Evolutionary conservation across 345 rosid species (phyloP).

Genomic region (Ceriops decandra): DNA sequence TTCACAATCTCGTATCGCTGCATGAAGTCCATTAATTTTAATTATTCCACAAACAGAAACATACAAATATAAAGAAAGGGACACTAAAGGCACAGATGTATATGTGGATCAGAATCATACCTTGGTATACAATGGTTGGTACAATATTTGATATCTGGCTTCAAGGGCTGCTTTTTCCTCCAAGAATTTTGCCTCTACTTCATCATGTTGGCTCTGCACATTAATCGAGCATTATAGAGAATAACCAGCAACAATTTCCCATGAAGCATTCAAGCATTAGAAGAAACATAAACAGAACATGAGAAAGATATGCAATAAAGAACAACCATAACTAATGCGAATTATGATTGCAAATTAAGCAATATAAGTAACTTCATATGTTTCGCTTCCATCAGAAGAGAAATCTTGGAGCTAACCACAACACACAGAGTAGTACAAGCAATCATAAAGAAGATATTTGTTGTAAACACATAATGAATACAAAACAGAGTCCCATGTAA

Average conservation of each 20-base stretch:
- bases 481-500: no score
- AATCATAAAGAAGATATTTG: no score
- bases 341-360: no score
- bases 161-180: slow-evolving; percentile 92
- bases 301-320: no score
- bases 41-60: not conserved
- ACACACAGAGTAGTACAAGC: no score
- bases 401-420: no score
- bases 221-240: not conserved
- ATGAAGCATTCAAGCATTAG: not conserved
- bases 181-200: slow-evolving; percentile 76
- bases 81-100: not conserved
- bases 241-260: not conserved
- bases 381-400: no score
- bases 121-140: slow-evolving; percentile 78
- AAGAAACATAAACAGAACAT: not conserved
- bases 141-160: slow-evolving; percentile 77
- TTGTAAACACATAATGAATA: no score
- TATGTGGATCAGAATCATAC: slow-evolving; percentile 23
- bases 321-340: no score
- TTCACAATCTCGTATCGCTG: slow-evolving; percentile 87
- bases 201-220: slow-evolving; percentile 74
- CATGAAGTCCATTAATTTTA: slow-evolving; percentile 2
- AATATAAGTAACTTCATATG: no score
- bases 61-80: not conserved